Conservation (phyloP, 805 yeast species). For the Schizosaccharomyces osmophilus region DNA sequence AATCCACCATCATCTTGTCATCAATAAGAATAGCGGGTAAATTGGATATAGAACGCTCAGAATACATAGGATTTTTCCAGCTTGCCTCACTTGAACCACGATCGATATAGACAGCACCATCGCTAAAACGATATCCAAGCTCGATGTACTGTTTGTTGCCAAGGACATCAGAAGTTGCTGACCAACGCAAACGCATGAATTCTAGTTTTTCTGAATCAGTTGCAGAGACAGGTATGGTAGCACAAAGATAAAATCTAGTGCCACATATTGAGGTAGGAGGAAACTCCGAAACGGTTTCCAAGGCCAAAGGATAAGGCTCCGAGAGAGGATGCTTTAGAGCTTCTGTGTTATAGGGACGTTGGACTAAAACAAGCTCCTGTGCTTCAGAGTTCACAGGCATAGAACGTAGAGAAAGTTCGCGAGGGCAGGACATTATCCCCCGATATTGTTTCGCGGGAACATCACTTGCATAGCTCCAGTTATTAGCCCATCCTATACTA, state of each 20-base stretch:
- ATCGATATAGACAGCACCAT: neutral
- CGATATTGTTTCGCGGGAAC: constrained; percentile 19
- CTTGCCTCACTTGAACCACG: neutral
- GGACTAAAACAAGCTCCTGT: neutral
- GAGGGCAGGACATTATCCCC: constrained; percentile 13
- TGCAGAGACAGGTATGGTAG: neutral
- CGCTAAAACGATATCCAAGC: neutral
- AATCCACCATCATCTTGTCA: neutral
- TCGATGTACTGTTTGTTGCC: neutral
- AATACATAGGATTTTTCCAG: neutral
- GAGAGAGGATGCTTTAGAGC: neutral
- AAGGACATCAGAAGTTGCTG: neutral
- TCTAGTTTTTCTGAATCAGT: neutral
- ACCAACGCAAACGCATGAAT: neutral
- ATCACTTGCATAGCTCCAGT: constrained; percentile 19
- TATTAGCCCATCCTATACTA: constrained; percentile 22
- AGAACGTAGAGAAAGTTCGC: neutral
- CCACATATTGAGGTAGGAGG: neutral
- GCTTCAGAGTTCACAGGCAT: neutral
- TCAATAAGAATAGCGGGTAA: neutral
- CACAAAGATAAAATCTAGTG: neutral
- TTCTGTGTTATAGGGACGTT: neutral
- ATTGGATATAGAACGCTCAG: neutral
- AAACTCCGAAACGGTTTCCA: neutral
- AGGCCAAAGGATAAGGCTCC: neutral